These are phyloP conservation scores for Xylaria venustula DNA, from an alignment of 495 filamentous ascomycete genomes.

Conservation along the genomic window DNA sequence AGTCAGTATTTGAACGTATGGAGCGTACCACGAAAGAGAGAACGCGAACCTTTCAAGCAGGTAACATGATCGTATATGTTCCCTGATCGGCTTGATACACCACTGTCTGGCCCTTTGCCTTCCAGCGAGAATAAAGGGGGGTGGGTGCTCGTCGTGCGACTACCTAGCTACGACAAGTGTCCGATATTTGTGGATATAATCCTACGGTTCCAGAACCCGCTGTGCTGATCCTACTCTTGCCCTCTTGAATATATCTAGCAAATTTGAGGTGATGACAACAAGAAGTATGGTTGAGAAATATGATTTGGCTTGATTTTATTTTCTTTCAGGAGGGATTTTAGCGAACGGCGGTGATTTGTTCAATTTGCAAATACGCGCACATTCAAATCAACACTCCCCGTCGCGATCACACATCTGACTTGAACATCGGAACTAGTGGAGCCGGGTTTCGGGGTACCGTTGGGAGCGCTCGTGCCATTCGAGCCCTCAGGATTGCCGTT, in stretches of 20 bases:
- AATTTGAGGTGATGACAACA: not conserved
- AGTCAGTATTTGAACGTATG: slow-evolving; percentile 14
- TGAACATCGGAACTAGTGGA: slow-evolving; percentile 40
- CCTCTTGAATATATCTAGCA: not conserved
- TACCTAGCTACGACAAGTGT: not conserved
- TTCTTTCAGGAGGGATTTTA: not conserved
- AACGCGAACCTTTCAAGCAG: slow-evolving; percentile 25
- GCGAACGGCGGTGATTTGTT: slow-evolving; percentile 10
- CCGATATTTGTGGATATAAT: not conserved
- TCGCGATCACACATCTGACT: slow-evolving; percentile 62
- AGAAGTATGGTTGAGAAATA: not conserved
- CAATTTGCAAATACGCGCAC: slow-evolving; percentile 61
- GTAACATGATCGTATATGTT: slow-evolving; percentile 19
- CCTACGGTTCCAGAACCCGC: not conserved
- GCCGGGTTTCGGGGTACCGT: slow-evolving; percentile 48
- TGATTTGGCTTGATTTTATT: not conserved
- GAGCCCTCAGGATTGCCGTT: slow-evolving; percentile 50
- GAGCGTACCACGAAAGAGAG: slow-evolving; percentile 22
- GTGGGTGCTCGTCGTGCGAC: too few species aligned
- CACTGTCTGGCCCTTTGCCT: not conserved
- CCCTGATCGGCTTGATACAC: slow-evolving; percentile 14
- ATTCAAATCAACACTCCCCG: slow-evolving; percentile 61
- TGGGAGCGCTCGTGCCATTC: slow-evolving; percentile 54
- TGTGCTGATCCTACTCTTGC: not conserved
- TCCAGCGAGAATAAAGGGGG: not conserved